Conservation (phyloP, 331 rosid species). For the Malus hybrid region DNA sequence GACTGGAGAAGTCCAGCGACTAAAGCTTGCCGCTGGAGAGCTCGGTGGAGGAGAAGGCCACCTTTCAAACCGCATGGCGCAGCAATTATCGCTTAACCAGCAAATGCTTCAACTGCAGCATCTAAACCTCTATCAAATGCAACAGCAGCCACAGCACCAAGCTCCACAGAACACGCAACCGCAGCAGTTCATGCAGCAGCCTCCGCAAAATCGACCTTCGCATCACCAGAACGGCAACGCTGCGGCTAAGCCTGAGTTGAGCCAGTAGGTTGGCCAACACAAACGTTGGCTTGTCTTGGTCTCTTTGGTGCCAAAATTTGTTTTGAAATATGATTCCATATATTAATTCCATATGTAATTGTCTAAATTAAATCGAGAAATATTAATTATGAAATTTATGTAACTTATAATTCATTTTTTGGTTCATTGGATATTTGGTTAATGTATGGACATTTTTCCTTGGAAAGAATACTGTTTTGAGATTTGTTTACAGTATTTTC, state of each 20-base stretch:
- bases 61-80: conserved; percentile 52
- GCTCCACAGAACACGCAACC: conserved; percentile 23
- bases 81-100: conserved; percentile 51
- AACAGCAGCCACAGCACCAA: conserved; percentile 32
- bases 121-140: conserved; percentile 31
- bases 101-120: conserved; percentile 53
- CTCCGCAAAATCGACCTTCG: conserved; percentile 4
- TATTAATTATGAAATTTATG: conserved; percentile 12
- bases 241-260: conserved; percentile 21
- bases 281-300: conserved; percentile 5
- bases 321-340: conserved; percentile 11
- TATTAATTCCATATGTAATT: conserved; percentile 7
- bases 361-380: conserved; percentile 1
- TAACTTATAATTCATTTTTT: conserved; percentile 17
- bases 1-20: conserved; percentile 65
- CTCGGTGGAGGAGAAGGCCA: conserved; percentile 66
- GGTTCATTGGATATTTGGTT: conserved; percentile 10
- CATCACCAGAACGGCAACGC: conserved; percentile 40
- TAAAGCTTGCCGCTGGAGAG: conserved; percentile 52
- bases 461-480: background rate
- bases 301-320: conserved; percentile 5
- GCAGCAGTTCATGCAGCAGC: conserved; percentile 11
- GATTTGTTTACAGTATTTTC: background rate
- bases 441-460: background rate
- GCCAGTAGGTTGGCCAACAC: conserved; percentile 10